Base-by-base conservation (phyloP, 495 filamentous ascomycete species). In the Cairneyella variabilis region DNA sequence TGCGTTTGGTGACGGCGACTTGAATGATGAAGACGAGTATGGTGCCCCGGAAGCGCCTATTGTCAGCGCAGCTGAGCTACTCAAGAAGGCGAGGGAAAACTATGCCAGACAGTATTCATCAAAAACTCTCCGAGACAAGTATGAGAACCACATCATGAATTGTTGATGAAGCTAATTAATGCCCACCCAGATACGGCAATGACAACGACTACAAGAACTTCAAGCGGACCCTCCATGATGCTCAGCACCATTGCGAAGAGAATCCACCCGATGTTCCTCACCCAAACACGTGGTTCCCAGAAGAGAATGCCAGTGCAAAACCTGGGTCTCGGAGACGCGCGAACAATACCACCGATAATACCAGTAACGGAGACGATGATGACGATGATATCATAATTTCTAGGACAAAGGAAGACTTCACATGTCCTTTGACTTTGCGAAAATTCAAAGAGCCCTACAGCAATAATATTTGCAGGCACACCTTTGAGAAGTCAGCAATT, bases 171-270 rank as follows among this genome's bases (percentile, higher is more conserved):
- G 28, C 48, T 59, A 21, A 63, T 28, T 10, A n/a, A 14, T 18
- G 23, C 28, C 20, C n/a, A n/a, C n/a, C n/a, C 20, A 69, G 76
- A 45, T 96, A 95, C 69, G 80, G 81, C n/a, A 59, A 74, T 8
- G 77, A 93, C 67, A 79, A 95, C 66, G 73, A 83, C 54, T 96
- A 96, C 73, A 73, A 84, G 49, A 74, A 76, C 23, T 95, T 95
- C 78, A 86, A 87, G 64, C 77, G 78, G 40, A 73, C 83, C 17
- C 83, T 92, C 54, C 88, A 95, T 68, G 88, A 93, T 56, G 81
- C 88, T 16, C 76, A 80, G 51, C 75, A 90, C 63, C 79, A 75
- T 2, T 78, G 75, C 26, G 79, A 87, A 40, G 77, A n/a, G n/a
- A n/a, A 83, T 28, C 77, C 78, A 12, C 82, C 83, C 51, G 48